Base-by-base conservation (phyloP, 2,329 filamentous ascomycete genomes). In the Chalaropsis ovoidea region DNA sequence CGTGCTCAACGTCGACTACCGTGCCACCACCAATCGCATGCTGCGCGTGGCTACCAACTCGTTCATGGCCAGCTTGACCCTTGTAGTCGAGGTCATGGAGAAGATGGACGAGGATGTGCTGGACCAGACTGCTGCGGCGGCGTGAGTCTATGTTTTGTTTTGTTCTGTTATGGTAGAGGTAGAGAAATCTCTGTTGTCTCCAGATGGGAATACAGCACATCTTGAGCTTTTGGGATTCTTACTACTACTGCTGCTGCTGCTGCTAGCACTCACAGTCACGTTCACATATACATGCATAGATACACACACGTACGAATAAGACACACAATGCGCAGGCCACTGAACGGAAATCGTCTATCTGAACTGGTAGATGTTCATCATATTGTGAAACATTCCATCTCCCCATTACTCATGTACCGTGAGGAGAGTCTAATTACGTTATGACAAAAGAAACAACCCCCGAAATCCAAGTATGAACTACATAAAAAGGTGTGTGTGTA, bases 21-120 rank as follows among this genome's bases (percentile, higher is more conserved):
- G 81, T 65, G 94, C 94, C 0, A 90, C 90, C 0, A 97, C 94
- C 22, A 96, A 96, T 74, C 87, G 94, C 70, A 97, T 97, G 93
- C 81, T 99, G 67, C 86, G 94, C 56, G 94, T 99, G 1, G 89
- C 93, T 2, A 92, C 96, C 66, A 97, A 97, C 76, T 90, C 91
- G 10, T 96, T 96, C 75, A 91, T 97, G 81, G 93, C 97, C 72
- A 95, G 88, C 70, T 75, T 96, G 65, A 84, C 85, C 63, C 84
- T 96, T 4, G 87, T 96, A 0, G 75, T 96, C 52, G 89, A 91
- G 65, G 88, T 95, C 17, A 96, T 96, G 88, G 86, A 89, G 75
- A 88, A 95, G 74, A 76, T 97, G 71, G 93, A 97, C 75, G 83
- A 86, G 31, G 92, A 96, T 77, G 87, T 94, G 1, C 74, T 96